Base-by-base conservation (phyloP, 2,329 filamentous ascomycete species). In the Aureobasidium melanogenum region DNA sequence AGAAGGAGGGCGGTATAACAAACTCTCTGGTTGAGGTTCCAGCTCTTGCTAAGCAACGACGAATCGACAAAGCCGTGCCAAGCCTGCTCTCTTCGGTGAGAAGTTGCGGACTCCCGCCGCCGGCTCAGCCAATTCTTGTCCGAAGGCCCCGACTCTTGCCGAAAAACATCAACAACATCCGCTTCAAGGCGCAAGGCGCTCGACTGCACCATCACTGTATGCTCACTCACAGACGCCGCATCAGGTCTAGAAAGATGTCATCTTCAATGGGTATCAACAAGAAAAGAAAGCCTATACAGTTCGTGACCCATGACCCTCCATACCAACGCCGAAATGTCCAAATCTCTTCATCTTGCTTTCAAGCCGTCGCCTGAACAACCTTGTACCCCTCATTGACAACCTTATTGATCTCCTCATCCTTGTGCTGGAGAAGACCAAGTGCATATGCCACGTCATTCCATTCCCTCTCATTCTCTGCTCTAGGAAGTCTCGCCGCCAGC, bases 381-480 rank as follows among this genome's bases (percentile, higher is more conserved):
- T 78, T 80, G 76, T 91, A 94, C 0, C 90, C 90, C 64, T 89
- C 89, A 0, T 82, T 76, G 19, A 95, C 81, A 63, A 87, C 72
- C 78, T 91, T 94, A 63, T 83, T 81, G 62, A 96, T 95, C 48
- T 95, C 90, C 70, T 96, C 90, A 68, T 93, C 93, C 79, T 94
- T 95, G 73, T 99, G 94, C 70, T 91, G 92, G 61, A 99, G 76
- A 63, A 97, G 76, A 2, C 91, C 91, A 63, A 99, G 77, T 3
- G 92, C 92, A 77, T 91, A 99, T 0, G 93, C 90, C 46, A 97
- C 92, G 75, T 99, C 94, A 71, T 93, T 96, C 94, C 94, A 99
- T 72, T 97, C 92, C 65, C 92, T 82, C 76, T 99, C 93, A 51
- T 83, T 96, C 71, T 97, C 92, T 70, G 92, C 97, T 50, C 93